Base-by-base conservation (phyloP, 805 yeast genomes). In the Yarrowia sp. region DNA sequence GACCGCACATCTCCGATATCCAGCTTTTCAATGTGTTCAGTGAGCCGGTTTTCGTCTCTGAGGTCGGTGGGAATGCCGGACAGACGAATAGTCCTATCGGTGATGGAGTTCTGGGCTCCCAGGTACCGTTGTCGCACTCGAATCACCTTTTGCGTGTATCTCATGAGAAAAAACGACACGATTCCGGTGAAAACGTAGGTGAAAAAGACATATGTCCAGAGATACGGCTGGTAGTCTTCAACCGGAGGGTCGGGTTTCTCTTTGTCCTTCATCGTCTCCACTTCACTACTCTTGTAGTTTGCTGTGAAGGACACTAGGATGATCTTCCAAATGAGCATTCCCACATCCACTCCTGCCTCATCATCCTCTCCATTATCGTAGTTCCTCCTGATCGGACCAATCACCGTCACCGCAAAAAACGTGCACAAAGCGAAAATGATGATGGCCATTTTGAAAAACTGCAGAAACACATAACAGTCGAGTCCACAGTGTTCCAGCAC, bases 401-500 rank as follows among this genome's bases (percentile, higher is more conserved):
- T 88, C 2, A 93, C 81, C 5, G 85, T 77, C 9, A 89, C 77
- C 1, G 96, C 92, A 70, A 90, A 84, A 1, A 89, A 66, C 53
- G 90, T 82, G 71, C 92, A 87, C 0, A 83, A 76, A 2, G 84
- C 75, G 28, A 93, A 75, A 8, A 90, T 78, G 73, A 85, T 84
- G 57, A 92, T 89, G 67, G 95, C 84, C 89, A 92, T 90, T 67
- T 89, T 87, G 82, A 95, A 95, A 74, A 93, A 92, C 3, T 92
- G 92, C 36, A 93, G 76, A 72, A 90, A 93, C 55, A 95, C 98
- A 76, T 84, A 92, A 0, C 98, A 98, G 77, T 93, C 99, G 48
- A 93, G 76, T 0, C 99, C 99, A 2, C 98, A 97, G 71, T 87
- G 88, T 67, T 91, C 93, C 60, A 93, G 80, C 1, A 95, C 83